Evolutionary conservation across 352 stramenopile genomes (phyloP).

Genomic region (Phytophthora gonapodyides): DNA sequence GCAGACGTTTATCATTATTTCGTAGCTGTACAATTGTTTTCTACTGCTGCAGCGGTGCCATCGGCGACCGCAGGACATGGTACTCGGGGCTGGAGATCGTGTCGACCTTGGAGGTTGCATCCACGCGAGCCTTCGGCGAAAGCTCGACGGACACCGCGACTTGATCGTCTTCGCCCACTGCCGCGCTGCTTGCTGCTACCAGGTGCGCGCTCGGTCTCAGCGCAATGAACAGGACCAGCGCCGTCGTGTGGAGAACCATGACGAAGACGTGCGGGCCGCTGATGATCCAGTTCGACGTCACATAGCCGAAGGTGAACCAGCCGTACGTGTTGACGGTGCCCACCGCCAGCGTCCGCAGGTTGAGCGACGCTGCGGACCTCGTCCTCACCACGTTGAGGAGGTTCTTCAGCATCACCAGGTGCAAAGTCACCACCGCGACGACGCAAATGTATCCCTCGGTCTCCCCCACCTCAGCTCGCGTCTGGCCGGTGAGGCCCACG

Average conservation of each 20-base stretch:
- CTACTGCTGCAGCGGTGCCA: constrained; percentile 8
- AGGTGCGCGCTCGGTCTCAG: constrained; percentile 6
- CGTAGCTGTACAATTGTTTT: not conserved
- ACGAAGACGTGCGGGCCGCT: constrained; percentile 44
- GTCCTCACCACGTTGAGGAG: constrained; percentile 35
- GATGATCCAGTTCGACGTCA: constrained; percentile 51
- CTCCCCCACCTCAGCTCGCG: constrained; percentile 11
- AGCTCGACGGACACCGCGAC: constrained; percentile 10
- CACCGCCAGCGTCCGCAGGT: constrained; percentile 36
- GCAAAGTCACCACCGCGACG: constrained; percentile 34
- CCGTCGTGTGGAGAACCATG: constrained; percentile 28
- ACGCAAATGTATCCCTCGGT: constrained; percentile 33
- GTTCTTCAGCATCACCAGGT: constrained; percentile 43
- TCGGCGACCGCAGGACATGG: constrained; percentile 11
- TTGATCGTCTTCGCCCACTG: not conserved
- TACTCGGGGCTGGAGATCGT: constrained; percentile 6
- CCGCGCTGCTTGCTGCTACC: not conserved
- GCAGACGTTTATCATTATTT: not conserved
- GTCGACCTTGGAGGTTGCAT: not conserved
- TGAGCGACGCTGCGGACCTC: constrained; percentile 38
- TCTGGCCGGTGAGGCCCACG: constrained; percentile 24
- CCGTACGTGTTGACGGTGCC: constrained; percentile 47
- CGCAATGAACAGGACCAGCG: constrained; percentile 20
- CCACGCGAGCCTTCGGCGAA: constrained; percentile 7
- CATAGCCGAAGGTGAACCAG: constrained; percentile 45